Evolutionary conservation across 371 early-diverging fungal genomes (phyloP).

Genomic region (Rozella allomycis): DNA sequence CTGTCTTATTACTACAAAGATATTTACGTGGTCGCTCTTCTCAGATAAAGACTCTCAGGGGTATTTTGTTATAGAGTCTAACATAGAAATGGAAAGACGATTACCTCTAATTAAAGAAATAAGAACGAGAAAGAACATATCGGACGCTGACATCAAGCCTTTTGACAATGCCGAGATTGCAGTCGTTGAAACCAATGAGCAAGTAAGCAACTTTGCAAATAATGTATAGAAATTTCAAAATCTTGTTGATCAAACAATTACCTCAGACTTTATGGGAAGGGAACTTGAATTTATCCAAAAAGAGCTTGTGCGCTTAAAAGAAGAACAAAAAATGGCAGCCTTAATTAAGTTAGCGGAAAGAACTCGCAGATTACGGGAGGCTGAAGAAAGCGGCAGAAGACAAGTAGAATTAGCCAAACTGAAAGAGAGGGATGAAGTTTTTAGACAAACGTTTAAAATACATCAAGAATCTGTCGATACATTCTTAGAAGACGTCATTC

Average conservation of each 20-base stretch:
- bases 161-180: no score
- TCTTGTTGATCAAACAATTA: conserved; percentile 10
- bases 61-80: no score
- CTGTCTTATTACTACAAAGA: conserved; percentile 18
- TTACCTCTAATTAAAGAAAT: conserved; percentile 2
- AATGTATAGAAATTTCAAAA: conserved; percentile 1
- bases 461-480: conserved; percentile 27
- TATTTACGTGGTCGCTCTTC: conserved; percentile 20
- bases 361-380: conserved; percentile 23
- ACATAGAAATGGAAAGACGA: not conserved
- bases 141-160: not conserved
- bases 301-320: conserved; percentile 21
- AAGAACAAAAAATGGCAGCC: conserved; percentile 18
- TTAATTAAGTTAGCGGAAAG: conserved; percentile 25
- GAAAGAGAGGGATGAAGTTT: conserved; percentile 18
- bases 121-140: conserved; percentile 2
- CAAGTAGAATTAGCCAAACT: conserved; percentile 16
- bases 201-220: conserved; percentile 1
- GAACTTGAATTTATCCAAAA: conserved; percentile 22
- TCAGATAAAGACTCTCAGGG: conserved; percentile 23
- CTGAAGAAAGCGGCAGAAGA: conserved; percentile 20
- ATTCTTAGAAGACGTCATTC: conserved; percentile 20
- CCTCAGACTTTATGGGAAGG: conserved; percentile 15
- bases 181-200: conserved; percentile 1
- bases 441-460: conserved; percentile 20